Conservation (phyloP, 169 alveolate genomes). For the Neospora caninum region DNA sequence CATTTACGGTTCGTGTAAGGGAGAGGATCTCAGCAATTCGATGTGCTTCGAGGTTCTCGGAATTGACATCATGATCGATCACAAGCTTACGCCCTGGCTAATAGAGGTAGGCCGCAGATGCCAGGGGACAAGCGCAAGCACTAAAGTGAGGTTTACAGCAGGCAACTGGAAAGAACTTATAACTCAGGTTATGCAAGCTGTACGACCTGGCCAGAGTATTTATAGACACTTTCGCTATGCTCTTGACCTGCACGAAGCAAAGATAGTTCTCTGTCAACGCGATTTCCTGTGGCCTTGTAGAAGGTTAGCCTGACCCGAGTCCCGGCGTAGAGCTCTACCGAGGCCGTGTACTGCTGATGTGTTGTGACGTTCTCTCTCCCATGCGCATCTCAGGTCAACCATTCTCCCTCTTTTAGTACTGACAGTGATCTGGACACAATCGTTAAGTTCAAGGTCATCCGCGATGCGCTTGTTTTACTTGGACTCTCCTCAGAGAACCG, state of each 20-base stretch:
- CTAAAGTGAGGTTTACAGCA: no score
- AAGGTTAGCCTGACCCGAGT: no score
- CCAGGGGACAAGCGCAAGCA: background rate
- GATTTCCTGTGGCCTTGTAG: no score
- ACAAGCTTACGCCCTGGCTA: conserved; percentile 82
- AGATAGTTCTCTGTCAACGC: no score
- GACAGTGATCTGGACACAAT: conserved; percentile 78
- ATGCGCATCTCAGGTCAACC: conserved; percentile 75
- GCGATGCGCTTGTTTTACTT: conserved; percentile 79
- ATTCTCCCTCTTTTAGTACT: conserved; percentile 81
- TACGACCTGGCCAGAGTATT: no score
- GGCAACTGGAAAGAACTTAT: no score
- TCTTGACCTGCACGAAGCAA: no score
- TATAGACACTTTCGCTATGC: no score
- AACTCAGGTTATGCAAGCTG: no score
- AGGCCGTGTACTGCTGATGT: no score
- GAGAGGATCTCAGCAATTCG: conserved; percentile 82
- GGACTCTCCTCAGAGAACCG: conserved; percentile 72
- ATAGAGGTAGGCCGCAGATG: conserved; percentile 72
- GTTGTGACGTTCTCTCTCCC: background rate
- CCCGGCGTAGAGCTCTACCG: no score
- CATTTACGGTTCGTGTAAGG: conserved; percentile 82
- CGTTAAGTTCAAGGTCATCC: conserved; percentile 78
- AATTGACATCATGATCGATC: conserved; percentile 81
- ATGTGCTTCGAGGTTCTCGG: conserved; percentile 91